phyloP scores from a whole-genome alignment of 75 land plant species.

The Pinus albicaulis region DNA sequence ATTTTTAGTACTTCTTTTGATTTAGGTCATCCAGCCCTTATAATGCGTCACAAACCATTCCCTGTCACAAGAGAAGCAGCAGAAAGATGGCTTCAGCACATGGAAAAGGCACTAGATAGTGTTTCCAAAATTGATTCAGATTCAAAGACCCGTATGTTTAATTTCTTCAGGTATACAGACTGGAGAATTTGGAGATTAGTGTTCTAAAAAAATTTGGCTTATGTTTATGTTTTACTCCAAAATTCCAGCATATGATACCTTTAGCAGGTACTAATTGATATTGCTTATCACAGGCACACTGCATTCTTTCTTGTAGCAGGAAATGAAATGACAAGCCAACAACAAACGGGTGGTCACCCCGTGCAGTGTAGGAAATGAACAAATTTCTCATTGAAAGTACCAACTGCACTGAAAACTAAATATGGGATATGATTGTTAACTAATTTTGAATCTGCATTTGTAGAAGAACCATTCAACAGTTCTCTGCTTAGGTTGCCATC shows the following conservation, averaged over 20 bases:
- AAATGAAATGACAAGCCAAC: slow-evolving; percentile 64
- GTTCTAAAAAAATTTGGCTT: background rate
- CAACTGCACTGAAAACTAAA: too few species aligned
- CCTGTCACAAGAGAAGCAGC: slow-evolving; percentile 88
- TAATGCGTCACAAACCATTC: slow-evolving; percentile 85
- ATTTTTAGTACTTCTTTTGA: background rate
- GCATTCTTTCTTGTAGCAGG: slow-evolving; percentile 97
- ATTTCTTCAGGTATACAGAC: slow-evolving; percentile 74
- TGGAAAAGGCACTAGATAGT: slow-evolving; percentile 75
- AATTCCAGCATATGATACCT: too few species aligned
- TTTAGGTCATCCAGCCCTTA: slow-evolving; percentile 93
- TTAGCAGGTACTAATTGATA: background rate
- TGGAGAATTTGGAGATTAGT: background rate
- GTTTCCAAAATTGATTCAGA: slow-evolving; percentile 69
- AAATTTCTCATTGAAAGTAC: too few species aligned
- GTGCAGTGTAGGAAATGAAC: background rate
- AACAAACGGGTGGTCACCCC: slow-evolving; percentile 20
- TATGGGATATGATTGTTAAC: too few species aligned
- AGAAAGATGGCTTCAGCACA: slow-evolving; percentile 89
- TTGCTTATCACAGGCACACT: slow-evolving; percentile 64
- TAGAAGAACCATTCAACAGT: too few species aligned
- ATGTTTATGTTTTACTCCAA: background rate
- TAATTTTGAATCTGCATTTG: too few species aligned
- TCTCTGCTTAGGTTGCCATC: too few species aligned
- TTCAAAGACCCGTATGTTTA: slow-evolving; percentile 78